These are phyloP conservation scores for Aphanomyces astaci DNA, from an alignment of 352 stramenopile genomes.

Conservation along the genomic window DNA sequence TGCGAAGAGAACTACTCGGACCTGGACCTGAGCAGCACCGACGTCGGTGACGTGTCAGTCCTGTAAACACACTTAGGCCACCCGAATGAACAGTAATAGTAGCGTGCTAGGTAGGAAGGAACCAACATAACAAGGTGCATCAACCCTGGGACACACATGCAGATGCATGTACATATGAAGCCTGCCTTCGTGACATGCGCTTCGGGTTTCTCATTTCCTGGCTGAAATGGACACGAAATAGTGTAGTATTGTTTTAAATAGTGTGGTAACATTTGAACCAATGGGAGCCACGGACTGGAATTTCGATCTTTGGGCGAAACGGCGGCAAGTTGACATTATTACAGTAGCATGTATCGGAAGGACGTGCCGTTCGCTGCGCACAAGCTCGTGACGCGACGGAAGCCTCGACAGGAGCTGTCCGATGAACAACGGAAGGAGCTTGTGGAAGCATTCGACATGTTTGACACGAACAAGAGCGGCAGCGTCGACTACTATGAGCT, in stretches of 20 bases:
- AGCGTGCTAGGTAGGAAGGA: background rate
- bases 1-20: constrained; percentile 14
- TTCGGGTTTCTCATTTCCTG: too few species aligned
- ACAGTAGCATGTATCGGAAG: constrained; percentile 5
- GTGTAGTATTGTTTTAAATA: too few species aligned
- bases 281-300: background rate
- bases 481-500: constrained; percentile 91
- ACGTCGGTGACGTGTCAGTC: background rate
- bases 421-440: constrained; percentile 87
- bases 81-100: background rate
- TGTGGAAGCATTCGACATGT: constrained; percentile 89
- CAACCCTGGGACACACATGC: background rate
- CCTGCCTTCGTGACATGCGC: too few species aligned
- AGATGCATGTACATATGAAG: background rate
- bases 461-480: constrained; percentile 87
- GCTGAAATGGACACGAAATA: too few species aligned
- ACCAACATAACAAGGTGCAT: too few species aligned
- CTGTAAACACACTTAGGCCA: background rate
- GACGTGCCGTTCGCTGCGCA: background rate
- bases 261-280: too few species aligned
- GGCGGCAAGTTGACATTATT: background rate
- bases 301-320: background rate
- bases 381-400: constrained; percentile 14
- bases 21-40: constrained; percentile 1
- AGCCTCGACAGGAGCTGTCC: constrained; percentile 46